Conservation (phyloP, 805 yeast genomes). For the Teunomyces stri region DNA sequence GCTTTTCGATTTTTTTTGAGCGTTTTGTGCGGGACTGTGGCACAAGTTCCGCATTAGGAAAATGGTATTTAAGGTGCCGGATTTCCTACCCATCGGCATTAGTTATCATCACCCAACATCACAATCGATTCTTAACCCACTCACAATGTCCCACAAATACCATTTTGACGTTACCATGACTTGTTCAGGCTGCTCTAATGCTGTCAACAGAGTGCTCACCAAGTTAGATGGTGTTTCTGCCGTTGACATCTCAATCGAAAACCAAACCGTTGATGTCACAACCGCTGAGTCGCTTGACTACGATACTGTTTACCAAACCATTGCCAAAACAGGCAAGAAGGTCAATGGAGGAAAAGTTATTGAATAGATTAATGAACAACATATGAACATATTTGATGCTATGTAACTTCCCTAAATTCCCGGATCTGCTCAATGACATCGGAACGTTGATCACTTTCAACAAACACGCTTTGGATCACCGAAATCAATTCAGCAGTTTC, state of each 20-base stretch:
- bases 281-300: constrained; percentile 56
- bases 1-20: not conserved
- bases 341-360: constrained; percentile 63
- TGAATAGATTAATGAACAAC: constrained; percentile 13
- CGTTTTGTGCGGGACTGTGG: not conserved
- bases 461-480: constrained; percentile 40
- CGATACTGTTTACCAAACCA: constrained; percentile 76
- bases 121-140: too few species aligned
- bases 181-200: constrained; percentile 85
- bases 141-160: constrained; percentile 57
- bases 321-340: constrained; percentile 87
- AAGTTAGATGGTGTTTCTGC: constrained; percentile 72
- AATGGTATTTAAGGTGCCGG: constrained; percentile 1
- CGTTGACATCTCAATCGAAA: constrained; percentile 71
- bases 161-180: constrained; percentile 82
- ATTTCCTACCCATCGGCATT: not conserved
- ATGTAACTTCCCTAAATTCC: constrained; percentile 32
- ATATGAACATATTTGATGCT: not conserved
- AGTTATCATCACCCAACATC: too few species aligned
- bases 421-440: constrained; percentile 45
- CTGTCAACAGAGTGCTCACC: constrained; percentile 73
- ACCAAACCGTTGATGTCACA: constrained; percentile 78
- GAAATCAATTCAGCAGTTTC: constrained; percentile 45
- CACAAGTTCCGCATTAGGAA: not conserved
- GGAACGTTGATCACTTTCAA: constrained; percentile 46